Base-by-base conservation (phyloP, 2,329 filamentous ascomycete species). In the Fusarium foetens region DNA sequence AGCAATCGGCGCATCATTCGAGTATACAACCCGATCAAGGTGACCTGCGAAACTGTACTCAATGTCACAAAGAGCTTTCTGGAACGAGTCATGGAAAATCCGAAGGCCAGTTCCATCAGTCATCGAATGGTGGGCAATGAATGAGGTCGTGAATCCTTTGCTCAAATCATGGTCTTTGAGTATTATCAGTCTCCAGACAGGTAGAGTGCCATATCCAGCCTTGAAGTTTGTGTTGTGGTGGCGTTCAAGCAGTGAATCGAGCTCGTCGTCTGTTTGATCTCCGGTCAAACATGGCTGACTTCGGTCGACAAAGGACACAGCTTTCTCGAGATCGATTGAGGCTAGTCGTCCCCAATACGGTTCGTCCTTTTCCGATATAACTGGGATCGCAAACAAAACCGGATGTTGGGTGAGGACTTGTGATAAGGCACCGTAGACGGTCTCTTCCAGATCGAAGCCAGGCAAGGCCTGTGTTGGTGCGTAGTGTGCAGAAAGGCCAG, bases 161-260 rank as follows among this genome's bases (percentile, higher is more conserved):
- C 42, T 11, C 13, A 39, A 29, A 6, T 1, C 19, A 27, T 54
- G 16, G 4, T 64, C 45, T 33, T 23, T 27, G 2, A 64, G 33
- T 8, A 64, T 54, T 17, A 45, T 27, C 17, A 64, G 14, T 17
- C 58, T 29, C 58, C 61, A 64, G 1, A 63, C 39, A 2, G 61
- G 61, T 3, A 64, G 5, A 6, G 38, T 54, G 2, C 58, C 58
- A 4, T 63, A 63, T 8, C 1, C 25, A n/a, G 19, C 13, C 2
- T 64, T 63, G 38, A 64, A 64, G 25, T 39, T 54, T 27, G 38
- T 63, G 19, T 64, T 64, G 14, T 64, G 58, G 7, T 61, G n/a
- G 1, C n/a, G 23, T 17, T 63, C 61, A 10, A 64, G 61, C 16
- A 64, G n/a, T 23, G 33, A 41, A 45, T 64, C 61, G 27, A 64